Percentiles rank a stretch among this genome's conserved stretches.
These are phyloP conservation scores for Closterium sp. DNA, from an alignment of 139 green algal species.

Conservation along the genomic window DNA sequence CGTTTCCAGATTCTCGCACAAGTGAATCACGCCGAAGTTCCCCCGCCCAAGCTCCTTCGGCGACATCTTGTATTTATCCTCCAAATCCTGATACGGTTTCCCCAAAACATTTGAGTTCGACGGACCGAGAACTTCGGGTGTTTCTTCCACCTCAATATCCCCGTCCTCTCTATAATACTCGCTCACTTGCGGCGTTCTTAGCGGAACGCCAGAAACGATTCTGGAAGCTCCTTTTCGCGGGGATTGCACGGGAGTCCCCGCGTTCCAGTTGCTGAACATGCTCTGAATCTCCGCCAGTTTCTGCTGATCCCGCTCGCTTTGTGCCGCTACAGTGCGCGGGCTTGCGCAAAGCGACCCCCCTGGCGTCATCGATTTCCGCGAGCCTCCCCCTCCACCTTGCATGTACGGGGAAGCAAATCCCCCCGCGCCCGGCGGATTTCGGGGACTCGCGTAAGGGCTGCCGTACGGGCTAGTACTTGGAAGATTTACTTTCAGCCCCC, in stretches of 20 bases:
- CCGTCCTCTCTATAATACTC: not conserved
- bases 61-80: not conserved
- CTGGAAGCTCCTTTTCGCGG: not conserved
- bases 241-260: not conserved
- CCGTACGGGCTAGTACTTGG: not conserved
- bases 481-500: not conserved
- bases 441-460: not conserved
- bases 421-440: not conserved
- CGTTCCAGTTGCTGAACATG: not conserved
- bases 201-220: not conserved
- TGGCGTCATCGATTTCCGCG: not conserved
- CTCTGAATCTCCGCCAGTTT: not conserved
- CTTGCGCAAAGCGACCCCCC: not conserved
- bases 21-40: conserved; percentile 47
- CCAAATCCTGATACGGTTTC: conserved; percentile 3
- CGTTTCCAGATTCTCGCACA: conserved; percentile 57
- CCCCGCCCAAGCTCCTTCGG: conserved; percentile 38
- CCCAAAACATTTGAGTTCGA: not conserved
- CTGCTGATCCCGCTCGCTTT: not conserved
- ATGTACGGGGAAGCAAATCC: not conserved
- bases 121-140: not conserved
- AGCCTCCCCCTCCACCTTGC: not conserved
- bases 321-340: not conserved
- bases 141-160: not conserved
- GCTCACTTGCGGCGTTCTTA: not conserved